Evolutionary conservation across 116 monocot genomes (phyloP).

Genomic region (Cymodocea nodosa): DNA sequence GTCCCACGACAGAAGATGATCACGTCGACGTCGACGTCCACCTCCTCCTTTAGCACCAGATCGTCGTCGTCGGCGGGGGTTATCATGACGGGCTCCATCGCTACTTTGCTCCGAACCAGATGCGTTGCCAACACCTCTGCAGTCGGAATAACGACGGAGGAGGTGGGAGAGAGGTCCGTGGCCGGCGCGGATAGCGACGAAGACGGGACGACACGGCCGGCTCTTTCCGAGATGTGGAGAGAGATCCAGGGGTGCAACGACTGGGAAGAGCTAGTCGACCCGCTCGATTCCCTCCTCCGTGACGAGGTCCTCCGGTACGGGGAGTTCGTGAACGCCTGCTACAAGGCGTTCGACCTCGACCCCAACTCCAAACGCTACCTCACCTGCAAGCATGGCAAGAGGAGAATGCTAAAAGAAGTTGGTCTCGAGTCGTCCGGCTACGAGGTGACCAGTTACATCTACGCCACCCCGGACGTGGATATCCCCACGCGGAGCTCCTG

Average conservation of each 20-base stretch:
- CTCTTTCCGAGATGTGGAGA: too few relatives aligned
- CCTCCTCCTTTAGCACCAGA: too few relatives aligned
- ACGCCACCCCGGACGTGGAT: constrained; percentile 48
- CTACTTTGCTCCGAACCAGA: too few relatives aligned
- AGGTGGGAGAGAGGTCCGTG: too few relatives aligned
- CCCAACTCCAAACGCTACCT: constrained; percentile 49
- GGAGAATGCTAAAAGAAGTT: constrained; percentile 22
- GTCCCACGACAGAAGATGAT: too few relatives aligned
- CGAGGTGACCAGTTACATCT: constrained; percentile 61
- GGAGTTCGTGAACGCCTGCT: constrained; percentile 52
- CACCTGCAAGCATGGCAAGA: constrained; percentile 65
- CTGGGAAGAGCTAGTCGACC: constrained; percentile 44
- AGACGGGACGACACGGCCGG: too few relatives aligned
- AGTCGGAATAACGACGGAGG: too few relatives aligned
- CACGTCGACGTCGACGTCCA: too few relatives aligned
- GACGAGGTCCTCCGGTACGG: constrained; percentile 67
- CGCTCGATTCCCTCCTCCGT: constrained; percentile 47
- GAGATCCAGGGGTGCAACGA: constrained; percentile 8
- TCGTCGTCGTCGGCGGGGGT: too few relatives aligned
- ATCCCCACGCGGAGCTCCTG: constrained; percentile 20
- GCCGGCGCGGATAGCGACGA: too few relatives aligned
- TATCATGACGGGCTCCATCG: too few relatives aligned
- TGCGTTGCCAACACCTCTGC: too few relatives aligned
- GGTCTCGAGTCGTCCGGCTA: constrained; percentile 41
- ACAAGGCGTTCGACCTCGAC: constrained; percentile 74